Base-by-base conservation (phyloP, 1,284 basidiomycete genomes). In the Abortiporus biennis region DNA sequence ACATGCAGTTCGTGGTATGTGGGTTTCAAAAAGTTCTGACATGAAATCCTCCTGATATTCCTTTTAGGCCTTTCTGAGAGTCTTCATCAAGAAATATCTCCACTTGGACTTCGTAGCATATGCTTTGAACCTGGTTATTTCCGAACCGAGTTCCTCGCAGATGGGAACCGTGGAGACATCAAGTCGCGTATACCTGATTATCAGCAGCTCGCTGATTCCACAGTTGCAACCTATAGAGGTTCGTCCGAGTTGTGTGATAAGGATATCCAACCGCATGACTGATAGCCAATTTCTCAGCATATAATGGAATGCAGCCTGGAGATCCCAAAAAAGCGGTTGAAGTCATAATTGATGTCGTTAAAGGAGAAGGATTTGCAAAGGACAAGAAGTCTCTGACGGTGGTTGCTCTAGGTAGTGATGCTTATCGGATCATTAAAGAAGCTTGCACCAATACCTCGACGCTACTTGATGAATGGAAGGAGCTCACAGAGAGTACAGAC, bases 101-200 rank as follows among this genome's bases (percentile, higher is more conserved):
- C 68, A 1, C 50, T 73, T 17, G 69, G 69, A 2, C 54, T 74
- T 2, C 62, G 66, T n/a, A 65, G 62, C 43, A 57, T 65, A 40
- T 66, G 59, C 45, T 47, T 72, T 35, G 69, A 74, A 32, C 64
- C 64, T 30, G 70, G 70, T 6, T 68, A 65, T 50, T 71, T 70
- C 58, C 59, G 69, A 22, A 72, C 69, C 0, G 44, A 54, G 1
- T 59, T 71, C 51, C 56, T 71, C 4, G 49, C 47, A 1, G 41
- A 53, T 4, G 59, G 57, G 19, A 59, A 66, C 42, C 59, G 61
- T 4, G 51, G 52, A 2, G 48, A 56, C 1, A 58, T 63, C 34
- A 53, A 55, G 5, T 45, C 58, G 3, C 57, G 65, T 9, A 69
- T 72, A 38, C n/a, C 51, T 0, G 69, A 71, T 49, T 72, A 72